Percentiles rank a stretch among this genome's conserved stretches.
phyloP scores from a whole-genome alignment of 2,329 filamentous ascomycete species.

The Diaporthe caulivora region DNA sequence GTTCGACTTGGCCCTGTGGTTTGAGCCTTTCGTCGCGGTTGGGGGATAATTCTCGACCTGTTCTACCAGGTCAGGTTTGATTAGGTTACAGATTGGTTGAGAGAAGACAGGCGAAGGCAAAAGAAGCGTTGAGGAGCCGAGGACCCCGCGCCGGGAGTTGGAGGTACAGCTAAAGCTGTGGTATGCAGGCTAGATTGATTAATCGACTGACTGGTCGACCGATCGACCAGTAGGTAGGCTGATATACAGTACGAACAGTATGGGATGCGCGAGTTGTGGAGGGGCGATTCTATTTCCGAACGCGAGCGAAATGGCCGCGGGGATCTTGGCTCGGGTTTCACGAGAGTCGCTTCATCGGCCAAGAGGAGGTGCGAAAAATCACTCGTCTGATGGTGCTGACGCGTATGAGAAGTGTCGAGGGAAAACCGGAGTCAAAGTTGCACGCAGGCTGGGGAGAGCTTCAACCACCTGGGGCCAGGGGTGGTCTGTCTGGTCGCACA shows the following conservation, averaged over 20 bases:
- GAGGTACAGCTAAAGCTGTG: background rate
- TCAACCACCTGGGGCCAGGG: background rate
- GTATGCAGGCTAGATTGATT: constrained; percentile 22
- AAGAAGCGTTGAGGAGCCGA: constrained; percentile 15
- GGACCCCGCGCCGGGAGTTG: constrained; percentile 17
- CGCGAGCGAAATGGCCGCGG: background rate
- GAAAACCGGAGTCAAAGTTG: background rate
- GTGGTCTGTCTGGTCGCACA: constrained; percentile 24
- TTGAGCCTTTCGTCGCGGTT: background rate
- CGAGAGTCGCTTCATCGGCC: constrained; percentile 11
- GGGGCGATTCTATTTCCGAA: background rate
- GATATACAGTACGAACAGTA: too few relatives aligned
- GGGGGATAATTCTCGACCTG: background rate
- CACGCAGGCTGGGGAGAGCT: background rate
- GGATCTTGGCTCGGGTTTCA: constrained; percentile 37
- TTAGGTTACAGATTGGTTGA: constrained; percentile 6
- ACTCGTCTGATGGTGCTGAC: constrained; percentile 22
- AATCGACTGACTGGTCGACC: background rate
- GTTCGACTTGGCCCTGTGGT: background rate
- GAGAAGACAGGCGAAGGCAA: constrained; percentile 6
- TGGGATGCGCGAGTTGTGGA: background rate
- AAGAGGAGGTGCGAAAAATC: constrained; percentile 15
- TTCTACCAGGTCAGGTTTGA: background rate
- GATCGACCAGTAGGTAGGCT: background rate
- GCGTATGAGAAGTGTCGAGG: background rate